phyloP scores from a whole-genome alignment of 2,329 filamentous ascomycete species.

The Ophiostoma angusticollis region DNA sequence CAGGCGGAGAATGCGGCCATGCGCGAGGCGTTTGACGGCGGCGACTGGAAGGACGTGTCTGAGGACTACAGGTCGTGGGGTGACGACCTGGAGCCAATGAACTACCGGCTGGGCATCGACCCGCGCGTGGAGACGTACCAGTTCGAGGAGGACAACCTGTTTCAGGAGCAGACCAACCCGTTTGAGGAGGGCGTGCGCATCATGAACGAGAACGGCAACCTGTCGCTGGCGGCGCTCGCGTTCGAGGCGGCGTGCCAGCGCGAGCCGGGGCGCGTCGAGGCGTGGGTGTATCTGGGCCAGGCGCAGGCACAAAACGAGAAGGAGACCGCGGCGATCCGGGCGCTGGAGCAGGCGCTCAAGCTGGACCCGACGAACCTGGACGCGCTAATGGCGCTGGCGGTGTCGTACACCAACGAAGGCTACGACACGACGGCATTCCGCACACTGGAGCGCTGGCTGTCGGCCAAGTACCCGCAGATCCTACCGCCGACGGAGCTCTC shows the following conservation, averaged over 20 bases:
- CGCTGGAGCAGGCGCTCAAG: constrained; percentile 80
- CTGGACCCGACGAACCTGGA: constrained; percentile 76
- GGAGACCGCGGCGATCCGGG: constrained; percentile 87
- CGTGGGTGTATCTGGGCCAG: constrained; percentile 84
- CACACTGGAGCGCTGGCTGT: constrained; percentile 91
- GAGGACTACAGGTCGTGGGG: constrained; percentile 13
- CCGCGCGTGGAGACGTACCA: constrained; percentile 79
- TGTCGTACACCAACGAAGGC: constrained; percentile 97
- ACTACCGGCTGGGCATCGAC: constrained; percentile 50
- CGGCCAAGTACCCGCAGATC: constrained; percentile 83
- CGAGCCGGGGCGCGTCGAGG: constrained; percentile 73
- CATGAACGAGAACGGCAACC: constrained; percentile 83
- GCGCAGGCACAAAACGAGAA: constrained; percentile 98
- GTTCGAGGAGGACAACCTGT: constrained; percentile 90
- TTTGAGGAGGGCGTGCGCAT: constrained; percentile 91
- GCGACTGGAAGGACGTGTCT: constrained; percentile 39
- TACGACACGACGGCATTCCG: constrained; percentile 96
- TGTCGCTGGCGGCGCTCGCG: constrained; percentile 82
- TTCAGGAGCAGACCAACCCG: constrained; percentile 66
- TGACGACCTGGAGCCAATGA: constrained; percentile 58
- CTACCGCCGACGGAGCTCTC: constrained; percentile 60
- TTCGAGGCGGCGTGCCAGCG: constrained; percentile 94
- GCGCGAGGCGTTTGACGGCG: constrained; percentile 56
- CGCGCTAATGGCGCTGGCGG: constrained; percentile 87
- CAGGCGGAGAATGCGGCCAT: constrained; percentile 60